These are phyloP conservation scores for Gonapodya prolifera DNA, from an alignment of 192 early-diverging fungal genomes.

Conservation along the genomic window DNA sequence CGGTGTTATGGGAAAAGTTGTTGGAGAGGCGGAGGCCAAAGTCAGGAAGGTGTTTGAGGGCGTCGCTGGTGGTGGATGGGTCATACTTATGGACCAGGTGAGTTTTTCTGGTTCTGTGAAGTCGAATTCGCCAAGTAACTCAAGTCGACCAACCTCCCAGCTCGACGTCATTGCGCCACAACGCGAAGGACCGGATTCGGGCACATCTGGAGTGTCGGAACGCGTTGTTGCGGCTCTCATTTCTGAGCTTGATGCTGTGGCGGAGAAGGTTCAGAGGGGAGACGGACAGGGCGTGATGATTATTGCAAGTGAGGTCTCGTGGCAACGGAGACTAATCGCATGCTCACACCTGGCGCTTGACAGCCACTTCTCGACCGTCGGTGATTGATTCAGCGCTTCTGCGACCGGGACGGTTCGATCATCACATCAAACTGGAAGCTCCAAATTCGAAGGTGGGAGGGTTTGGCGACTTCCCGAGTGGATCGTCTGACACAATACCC, in stretches of 20 bases:
- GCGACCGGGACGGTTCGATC: slow-evolving; percentile 96
- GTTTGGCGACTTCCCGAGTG: background rate
- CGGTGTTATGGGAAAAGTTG: background rate
- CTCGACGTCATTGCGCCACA: background rate
- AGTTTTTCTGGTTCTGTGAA: too few species aligned
- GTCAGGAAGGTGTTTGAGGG: background rate
- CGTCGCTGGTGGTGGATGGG: background rate
- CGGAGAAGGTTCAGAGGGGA: background rate
- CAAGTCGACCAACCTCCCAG: background rate
- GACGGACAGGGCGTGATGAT: background rate
- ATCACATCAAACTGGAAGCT: slow-evolving; percentile 89
- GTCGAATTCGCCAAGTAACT: too few species aligned
- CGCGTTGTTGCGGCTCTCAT: background rate
- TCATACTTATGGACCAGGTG: background rate
- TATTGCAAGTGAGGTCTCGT: background rate
- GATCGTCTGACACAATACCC: background rate
- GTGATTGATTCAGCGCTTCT: slow-evolving; percentile 91
- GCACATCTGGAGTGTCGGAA: background rate
- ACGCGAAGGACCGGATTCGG: background rate
- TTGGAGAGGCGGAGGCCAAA: background rate
- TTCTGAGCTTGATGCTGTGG: background rate
- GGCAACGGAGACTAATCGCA: too few species aligned
- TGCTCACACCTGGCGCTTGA: background rate
- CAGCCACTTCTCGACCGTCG: slow-evolving; percentile 90
- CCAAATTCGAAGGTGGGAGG: slow-evolving; percentile 75